Base-by-base conservation (phyloP, 257 asterid genomes). In the Mentha longifolia region DNA sequence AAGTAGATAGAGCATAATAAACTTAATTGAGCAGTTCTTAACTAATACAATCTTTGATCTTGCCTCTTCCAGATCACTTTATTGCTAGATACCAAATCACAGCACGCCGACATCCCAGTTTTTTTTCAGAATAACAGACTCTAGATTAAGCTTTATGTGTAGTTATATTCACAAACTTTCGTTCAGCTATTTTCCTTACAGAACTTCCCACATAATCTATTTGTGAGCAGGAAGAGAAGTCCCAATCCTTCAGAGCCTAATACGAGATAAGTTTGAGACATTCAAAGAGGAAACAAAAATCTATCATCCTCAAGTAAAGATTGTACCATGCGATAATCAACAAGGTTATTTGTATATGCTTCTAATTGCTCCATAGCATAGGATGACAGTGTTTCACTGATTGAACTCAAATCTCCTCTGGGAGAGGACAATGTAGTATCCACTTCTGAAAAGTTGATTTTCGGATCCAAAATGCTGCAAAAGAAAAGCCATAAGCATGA, bases 391-490 rank as follows among this genome's bases (percentile, higher is more conserved):
- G 83, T 70, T 75, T 75, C 87, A 54, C 78, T 80, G 54, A 76
- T 81, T 70, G 88, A 88, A 35, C 76, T 80, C 65, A 83, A 72
- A 67, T 61, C 55, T 70, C 65, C 88, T 72, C 63, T 70, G 9
- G 96, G 80, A 76, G 88, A 80, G 72, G 82, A 15, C 54, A 54
- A 55, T 33, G 83, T 67, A 59, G 75, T 72, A 56, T 85, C 87
- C 67, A 50, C 73, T 10, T 85, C 94, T 0, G 83, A 72, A 83
- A 85, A 89, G 77, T 81, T 83, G 76, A 85, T 82, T 77, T 86
- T 94, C 46, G 99, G 99, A 76, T 94, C 97, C 87, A 94, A 81
- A 43, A 94, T 77, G 77, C 99, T 92, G 90, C 88, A 88, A 78
- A 61, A 22, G 25, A 22, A 22, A 22, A 74, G 22, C 15, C 54